A percentile compares a stretch with the other conserved stretches of the same genome.
Evolutionary conservation across 2,329 filamentous ascomycete genomes (phyloP).

Genomic region (Knoxdaviesia proteae): DNA sequence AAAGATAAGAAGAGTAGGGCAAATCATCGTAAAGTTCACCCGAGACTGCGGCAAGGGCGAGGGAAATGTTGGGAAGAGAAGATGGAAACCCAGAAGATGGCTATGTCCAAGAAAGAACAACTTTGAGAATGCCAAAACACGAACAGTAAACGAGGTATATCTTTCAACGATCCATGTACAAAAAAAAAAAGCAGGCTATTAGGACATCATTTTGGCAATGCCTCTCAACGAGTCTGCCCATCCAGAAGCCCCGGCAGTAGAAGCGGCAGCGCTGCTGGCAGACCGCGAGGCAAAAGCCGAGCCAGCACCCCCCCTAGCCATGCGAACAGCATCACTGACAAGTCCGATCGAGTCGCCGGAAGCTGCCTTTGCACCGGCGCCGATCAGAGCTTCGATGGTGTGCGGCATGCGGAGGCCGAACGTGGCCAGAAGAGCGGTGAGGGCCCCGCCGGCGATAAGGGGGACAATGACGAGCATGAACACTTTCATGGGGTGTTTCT

Average conservation of each 20-base stretch:
- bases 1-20: too few relatives aligned
- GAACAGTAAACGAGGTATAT: too few relatives aligned
- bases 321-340: constrained; percentile 32
- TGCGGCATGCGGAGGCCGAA: constrained; percentile 63
- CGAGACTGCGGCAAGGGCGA: too few relatives aligned
- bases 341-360: constrained; percentile 26
- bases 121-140: too few relatives aligned
- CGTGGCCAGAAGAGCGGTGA: constrained; percentile 55
- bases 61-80: too few relatives aligned
- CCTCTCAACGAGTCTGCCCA: constrained; percentile 1
- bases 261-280: neutral
- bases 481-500: constrained; percentile 68
- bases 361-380: constrained; percentile 27
- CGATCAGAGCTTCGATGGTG: constrained; percentile 36
- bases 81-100: too few relatives aligned
- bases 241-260: neutral
- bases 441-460: constrained; percentile 61
- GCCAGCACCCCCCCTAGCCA: constrained; percentile 19
- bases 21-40: too few relatives aligned
- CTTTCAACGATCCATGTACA: too few relatives aligned
- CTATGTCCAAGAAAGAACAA: too few relatives aligned
- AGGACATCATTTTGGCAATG: neutral
- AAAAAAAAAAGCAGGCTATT: neutral
- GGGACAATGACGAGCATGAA: constrained; percentile 77
- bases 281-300: constrained; percentile 7